phyloP scores from a whole-genome alignment of 345 rosid species.

The Citrus sp. region DNA sequence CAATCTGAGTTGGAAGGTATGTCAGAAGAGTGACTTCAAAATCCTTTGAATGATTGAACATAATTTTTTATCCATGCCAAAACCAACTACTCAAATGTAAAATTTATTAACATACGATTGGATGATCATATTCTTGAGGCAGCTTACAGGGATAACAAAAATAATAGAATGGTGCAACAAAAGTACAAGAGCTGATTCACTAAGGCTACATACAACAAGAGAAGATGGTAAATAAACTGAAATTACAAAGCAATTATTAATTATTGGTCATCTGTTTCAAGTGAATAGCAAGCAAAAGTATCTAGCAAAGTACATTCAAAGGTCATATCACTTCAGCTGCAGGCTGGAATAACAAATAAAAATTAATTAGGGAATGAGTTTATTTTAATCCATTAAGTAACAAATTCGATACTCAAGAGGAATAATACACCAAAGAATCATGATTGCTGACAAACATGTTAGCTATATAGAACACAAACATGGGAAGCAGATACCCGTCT shows the following conservation, averaged over 20 bases:
- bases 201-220: too few species aligned
- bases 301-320: neutral
- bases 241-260: neutral
- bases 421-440: conserved; percentile 32
- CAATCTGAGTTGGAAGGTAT: too few species aligned
- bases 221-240: too few species aligned
- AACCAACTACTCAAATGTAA: too few species aligned
- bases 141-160: neutral
- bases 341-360: neutral
- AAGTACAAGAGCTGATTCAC: neutral
- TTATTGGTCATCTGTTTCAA: neutral
- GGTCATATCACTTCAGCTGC: neutral
- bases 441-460: neutral
- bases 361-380: neutral
- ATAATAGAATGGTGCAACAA: neutral
- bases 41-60: too few species aligned
- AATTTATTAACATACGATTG: neutral
- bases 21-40: too few species aligned
- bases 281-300: neutral
- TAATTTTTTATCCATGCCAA: too few species aligned
- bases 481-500: conserved; percentile 7
- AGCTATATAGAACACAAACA: conserved; percentile 16
- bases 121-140: neutral
- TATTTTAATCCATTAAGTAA: neutral
- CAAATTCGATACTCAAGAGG: neutral